These are phyloP conservation scores for Pestalotiopsis sp. DNA, from an alignment of 2,329 filamentous ascomycete genomes.

Conservation along the genomic window DNA sequence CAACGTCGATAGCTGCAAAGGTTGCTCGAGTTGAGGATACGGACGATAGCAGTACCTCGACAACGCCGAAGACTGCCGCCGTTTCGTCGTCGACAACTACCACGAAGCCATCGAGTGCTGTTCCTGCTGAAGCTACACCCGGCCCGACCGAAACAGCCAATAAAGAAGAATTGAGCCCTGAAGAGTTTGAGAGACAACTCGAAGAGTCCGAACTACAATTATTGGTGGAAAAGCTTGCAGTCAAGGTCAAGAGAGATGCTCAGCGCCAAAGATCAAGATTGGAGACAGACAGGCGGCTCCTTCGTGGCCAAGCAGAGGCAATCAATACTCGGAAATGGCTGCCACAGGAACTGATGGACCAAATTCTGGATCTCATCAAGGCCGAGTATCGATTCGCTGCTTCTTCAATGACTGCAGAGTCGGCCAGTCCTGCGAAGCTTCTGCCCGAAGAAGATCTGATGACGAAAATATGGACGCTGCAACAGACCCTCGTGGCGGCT, in stretches of 20 bases:
- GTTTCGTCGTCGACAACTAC: slow-evolving; percentile 31
- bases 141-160: slow-evolving; percentile 19
- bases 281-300: slow-evolving; percentile 81
- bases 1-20: slow-evolving; percentile 88
- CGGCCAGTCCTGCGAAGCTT: slow-evolving; percentile 50
- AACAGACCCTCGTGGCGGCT: slow-evolving; percentile 69
- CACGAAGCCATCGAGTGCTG: slow-evolving; percentile 24
- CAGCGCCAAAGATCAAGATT: slow-evolving; percentile 75
- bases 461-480: slow-evolving; percentile 81
- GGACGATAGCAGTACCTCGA: slow-evolving; percentile 29
- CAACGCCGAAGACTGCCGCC: slow-evolving; percentile 26
- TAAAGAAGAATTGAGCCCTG: slow-evolving; percentile 67
- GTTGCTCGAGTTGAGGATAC: slow-evolving; percentile 42
- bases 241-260: slow-evolving; percentile 79
- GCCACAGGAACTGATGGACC: slow-evolving; percentile 74
- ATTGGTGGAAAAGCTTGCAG: slow-evolving; percentile 80
- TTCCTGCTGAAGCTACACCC: slow-evolving; percentile 21
- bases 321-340: slow-evolving; percentile 80
- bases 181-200: slow-evolving; percentile 87
- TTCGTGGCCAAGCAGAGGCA: slow-evolving; percentile 76
- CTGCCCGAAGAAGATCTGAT: slow-evolving; percentile 77
- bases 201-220: slow-evolving; percentile 89
- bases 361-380: slow-evolving; percentile 73
- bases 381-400: slow-evolving; percentile 63
- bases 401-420: slow-evolving; percentile 51